phyloP scores from a whole-genome alignment of 2,329 filamentous ascomycete genomes.

The Scorias spongiosa region DNA sequence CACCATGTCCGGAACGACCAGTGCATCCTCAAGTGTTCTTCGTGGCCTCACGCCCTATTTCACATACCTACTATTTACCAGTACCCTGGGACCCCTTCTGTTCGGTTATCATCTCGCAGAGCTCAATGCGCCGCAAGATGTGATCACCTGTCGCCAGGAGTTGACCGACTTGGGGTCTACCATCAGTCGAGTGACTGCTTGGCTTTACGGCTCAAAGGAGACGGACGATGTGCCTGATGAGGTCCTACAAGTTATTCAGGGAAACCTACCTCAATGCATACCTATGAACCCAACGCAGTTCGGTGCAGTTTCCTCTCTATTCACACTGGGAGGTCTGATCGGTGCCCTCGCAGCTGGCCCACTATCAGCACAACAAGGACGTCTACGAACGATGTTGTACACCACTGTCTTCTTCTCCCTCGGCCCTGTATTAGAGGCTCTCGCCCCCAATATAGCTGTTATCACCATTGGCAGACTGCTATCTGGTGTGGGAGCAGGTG shows the following conservation, averaged over 20 bases:
- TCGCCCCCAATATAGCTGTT: slow-evolving; percentile 50
- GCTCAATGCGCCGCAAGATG: slow-evolving; percentile 86
- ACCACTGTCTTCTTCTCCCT: slow-evolving; percentile 61
- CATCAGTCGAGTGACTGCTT: neutral
- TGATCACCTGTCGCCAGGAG: slow-evolving; percentile 57
- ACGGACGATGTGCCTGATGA: neutral
- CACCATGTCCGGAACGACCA: neutral
- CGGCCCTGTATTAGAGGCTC: slow-evolving; percentile 61
- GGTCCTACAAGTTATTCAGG: neutral
- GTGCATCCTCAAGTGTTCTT: slow-evolving; percentile 7
- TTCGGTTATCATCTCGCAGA: slow-evolving; percentile 93
- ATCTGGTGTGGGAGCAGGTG: slow-evolving; percentile 71
- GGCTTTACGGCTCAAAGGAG: neutral
- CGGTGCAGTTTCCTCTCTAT: slow-evolving; percentile 76
- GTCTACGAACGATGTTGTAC: slow-evolving; percentile 59
- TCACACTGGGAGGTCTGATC: slow-evolving; percentile 73
- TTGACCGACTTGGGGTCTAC: neutral
- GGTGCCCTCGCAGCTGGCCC: slow-evolving; percentile 72
- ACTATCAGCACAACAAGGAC: slow-evolving; percentile 60
- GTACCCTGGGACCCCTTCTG: slow-evolving; percentile 76
- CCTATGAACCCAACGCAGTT: slow-evolving; percentile 72
- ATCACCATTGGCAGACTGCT: slow-evolving; percentile 63
- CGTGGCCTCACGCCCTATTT: slow-evolving; percentile 57
- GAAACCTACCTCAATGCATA: slow-evolving; percentile 57
- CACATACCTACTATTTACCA: slow-evolving; percentile 56